Percentiles rank a stretch among this genome's conserved stretches.
phyloP scores from a whole-genome alignment of 345 rosid species.

The Lumnitzera littorea region DNA sequence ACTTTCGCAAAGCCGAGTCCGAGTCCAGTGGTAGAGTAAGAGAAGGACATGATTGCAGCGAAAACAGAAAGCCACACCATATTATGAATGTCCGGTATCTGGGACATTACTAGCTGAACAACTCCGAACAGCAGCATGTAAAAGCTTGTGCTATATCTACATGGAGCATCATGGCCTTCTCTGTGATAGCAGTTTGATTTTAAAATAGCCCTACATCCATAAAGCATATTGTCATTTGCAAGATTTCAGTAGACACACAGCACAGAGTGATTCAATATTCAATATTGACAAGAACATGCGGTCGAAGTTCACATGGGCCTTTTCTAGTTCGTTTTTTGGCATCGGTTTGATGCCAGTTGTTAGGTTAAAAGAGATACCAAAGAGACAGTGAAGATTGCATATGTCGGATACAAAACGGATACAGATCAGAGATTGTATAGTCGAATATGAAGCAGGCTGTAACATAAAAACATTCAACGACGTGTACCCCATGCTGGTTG shows the following conservation, averaged over 20 bases:
- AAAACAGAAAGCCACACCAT: slow-evolving; percentile 42
- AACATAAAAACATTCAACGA: no score
- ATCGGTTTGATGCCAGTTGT: no score
- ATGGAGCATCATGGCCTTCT: slow-evolving; percentile 38
- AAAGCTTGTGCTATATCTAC: slow-evolving; percentile 23
- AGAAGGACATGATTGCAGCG: slow-evolving; percentile 53
- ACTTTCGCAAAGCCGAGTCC: slow-evolving; percentile 43
- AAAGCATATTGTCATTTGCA: not conserved
- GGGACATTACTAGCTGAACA: slow-evolving; percentile 41
- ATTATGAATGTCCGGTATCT: slow-evolving; percentile 50
- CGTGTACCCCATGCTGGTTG: slow-evolving; percentile 42
- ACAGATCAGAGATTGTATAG: not conserved
- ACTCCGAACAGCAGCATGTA: slow-evolving; percentile 48
- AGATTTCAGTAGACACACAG: not conserved
- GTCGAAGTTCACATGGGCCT: no score
- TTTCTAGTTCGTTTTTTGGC: no score
- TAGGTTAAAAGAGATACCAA: no score
- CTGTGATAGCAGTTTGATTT: slow-evolving; percentile 28
- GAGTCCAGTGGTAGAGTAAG: slow-evolving; percentile 44
- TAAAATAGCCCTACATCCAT: slow-evolving; percentile 30
- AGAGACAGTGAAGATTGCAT: no score
- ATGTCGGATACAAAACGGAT: not conserved
- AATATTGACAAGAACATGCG: not conserved
- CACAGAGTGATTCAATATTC: not conserved
- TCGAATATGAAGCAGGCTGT: no score